A percentile compares a stretch with the other conserved stretches of the same genome.
Conservation (phyloP, 2,329 filamentous ascomycete genomes). For the Fusarium caatingaense region DNA sequence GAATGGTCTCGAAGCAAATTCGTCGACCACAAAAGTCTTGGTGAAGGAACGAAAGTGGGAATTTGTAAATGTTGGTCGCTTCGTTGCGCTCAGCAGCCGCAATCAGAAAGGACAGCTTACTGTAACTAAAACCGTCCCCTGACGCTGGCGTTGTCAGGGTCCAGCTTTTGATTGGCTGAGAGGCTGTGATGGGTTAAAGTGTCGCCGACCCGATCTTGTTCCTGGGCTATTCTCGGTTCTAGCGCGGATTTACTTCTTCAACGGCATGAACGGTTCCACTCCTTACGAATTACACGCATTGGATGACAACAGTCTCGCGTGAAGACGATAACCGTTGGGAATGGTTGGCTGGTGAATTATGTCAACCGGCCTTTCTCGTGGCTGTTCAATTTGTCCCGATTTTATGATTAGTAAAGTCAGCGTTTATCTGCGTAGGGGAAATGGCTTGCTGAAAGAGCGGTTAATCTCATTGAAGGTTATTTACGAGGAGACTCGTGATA, state of each 20-base stretch:
- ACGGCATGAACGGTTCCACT: neutral
- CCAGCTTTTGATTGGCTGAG: conserved; percentile 39
- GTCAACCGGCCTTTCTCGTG: no score
- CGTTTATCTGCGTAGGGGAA: no score
- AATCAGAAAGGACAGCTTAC: conserved; percentile 47
- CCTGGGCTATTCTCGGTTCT: conserved; percentile 1
- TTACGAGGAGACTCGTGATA: no score
- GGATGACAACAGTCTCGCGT: neutral
- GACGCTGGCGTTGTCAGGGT: conserved; percentile 38
- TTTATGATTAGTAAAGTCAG: no score
- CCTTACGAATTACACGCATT: neutral
- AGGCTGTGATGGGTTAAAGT: conserved; percentile 42
- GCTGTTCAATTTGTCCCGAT: no score
- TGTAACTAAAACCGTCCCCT: conserved; percentile 43
- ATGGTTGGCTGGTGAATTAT: neutral
- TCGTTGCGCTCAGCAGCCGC: conserved; percentile 27
- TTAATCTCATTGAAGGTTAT: no score
- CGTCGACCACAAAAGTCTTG: conserved; percentile 9
- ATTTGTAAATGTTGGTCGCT: conserved; percentile 33
- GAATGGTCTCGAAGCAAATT: conserved; percentile 13
- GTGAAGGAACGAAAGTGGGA: conserved; percentile 20
- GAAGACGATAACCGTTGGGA: neutral
- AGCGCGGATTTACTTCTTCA: conserved; percentile 1
- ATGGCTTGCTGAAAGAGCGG: no score
- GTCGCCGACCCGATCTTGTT: conserved; percentile 38